Evolutionary conservation across 352 stramenopile genomes (phyloP).

Genomic region (Phytopythium boreale): DNA sequence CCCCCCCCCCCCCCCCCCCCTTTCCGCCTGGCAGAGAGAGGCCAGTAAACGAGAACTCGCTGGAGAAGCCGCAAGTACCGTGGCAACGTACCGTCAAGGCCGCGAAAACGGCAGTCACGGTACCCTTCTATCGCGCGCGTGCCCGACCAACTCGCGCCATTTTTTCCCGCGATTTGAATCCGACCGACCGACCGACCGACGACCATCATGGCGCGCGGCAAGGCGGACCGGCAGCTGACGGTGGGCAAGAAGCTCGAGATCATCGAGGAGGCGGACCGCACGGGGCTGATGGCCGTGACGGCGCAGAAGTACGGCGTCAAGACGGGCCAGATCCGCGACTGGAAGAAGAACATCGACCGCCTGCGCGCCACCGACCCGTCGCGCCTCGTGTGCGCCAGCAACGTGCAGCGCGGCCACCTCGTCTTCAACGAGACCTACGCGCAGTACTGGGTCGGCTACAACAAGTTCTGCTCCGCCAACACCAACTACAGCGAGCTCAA

Average conservation of each 20-base stretch:
- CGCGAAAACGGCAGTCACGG: constrained; percentile 2
- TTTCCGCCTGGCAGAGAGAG: background rate
- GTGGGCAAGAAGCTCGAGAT: constrained; percentile 90
- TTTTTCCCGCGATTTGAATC: constrained; percentile 10
- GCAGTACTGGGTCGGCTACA: constrained; percentile 89
- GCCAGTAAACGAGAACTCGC: constrained; percentile 45
- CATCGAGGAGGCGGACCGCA: constrained; percentile 82
- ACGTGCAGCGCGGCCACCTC: constrained; percentile 76
- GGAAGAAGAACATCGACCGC: constrained; percentile 85
- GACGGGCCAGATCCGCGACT: constrained; percentile 84
- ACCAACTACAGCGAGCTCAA: constrained; percentile 76
- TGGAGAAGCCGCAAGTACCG: constrained; percentile 22
- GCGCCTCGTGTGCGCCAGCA: constrained; percentile 78
- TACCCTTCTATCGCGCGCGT: background rate
- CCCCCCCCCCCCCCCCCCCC: background rate
- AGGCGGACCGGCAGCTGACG: constrained; percentile 73
- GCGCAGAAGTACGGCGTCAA: constrained; percentile 87
- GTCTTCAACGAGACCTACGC: constrained; percentile 89
- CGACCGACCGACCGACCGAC: background rate
- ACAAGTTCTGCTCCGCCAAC: constrained; percentile 80
- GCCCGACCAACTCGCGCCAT: background rate
- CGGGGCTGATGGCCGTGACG: constrained; percentile 67
- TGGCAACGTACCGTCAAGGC: background rate
- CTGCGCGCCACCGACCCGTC: constrained; percentile 74
- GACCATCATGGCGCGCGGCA: constrained; percentile 66